These are phyloP conservation scores for Aspergillus affinis DNA, from an alignment of 495 filamentous ascomycete genomes.

Conservation along the genomic window DNA sequence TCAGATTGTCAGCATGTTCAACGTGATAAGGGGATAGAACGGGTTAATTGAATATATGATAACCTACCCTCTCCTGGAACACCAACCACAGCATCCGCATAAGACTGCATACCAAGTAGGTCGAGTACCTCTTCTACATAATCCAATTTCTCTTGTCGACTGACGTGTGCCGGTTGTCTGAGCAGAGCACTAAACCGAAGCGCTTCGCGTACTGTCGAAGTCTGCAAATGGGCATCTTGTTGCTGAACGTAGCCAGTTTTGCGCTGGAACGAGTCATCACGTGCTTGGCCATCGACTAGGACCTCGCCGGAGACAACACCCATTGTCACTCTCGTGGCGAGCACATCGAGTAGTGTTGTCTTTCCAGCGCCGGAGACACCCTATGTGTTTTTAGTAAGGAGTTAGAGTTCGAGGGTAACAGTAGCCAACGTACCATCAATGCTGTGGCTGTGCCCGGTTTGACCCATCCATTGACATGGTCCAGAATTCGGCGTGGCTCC, in stretches of 20 bases:
- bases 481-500: constrained; percentile 7
- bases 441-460: constrained; percentile 59
- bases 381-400: constrained; percentile 55
- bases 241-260: constrained; percentile 93
- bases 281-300: constrained; percentile 47
- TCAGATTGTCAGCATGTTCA: constrained; percentile 49
- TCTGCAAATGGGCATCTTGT: constrained; percentile 83
- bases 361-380: constrained; percentile 60
- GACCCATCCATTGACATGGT: constrained; percentile 58
- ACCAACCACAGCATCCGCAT: constrained; percentile 25
- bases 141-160: constrained; percentile 72
- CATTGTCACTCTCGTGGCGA: constrained; percentile 45
- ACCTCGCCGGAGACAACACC: constrained; percentile 52
- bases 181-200: constrained; percentile 79
- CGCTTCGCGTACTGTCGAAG: constrained; percentile 78
- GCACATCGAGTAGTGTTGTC: constrained; percentile 50
- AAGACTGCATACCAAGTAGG: constrained; percentile 70
- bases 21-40: constrained; percentile 26
- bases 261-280: constrained; percentile 77
- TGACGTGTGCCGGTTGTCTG: constrained; percentile 70
- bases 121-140: constrained; percentile 91
- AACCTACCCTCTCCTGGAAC: constrained; percentile 58
- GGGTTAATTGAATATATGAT: constrained; percentile 51
- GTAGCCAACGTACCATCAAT: constrained; percentile 19
- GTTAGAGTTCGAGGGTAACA: constrained; percentile 56